Percentiles rank a stretch among this genome's conserved stretches.
Evolutionary conservation across 2,329 filamentous ascomycete species (phyloP).

Genomic region (Botrytis medusae): DNA sequence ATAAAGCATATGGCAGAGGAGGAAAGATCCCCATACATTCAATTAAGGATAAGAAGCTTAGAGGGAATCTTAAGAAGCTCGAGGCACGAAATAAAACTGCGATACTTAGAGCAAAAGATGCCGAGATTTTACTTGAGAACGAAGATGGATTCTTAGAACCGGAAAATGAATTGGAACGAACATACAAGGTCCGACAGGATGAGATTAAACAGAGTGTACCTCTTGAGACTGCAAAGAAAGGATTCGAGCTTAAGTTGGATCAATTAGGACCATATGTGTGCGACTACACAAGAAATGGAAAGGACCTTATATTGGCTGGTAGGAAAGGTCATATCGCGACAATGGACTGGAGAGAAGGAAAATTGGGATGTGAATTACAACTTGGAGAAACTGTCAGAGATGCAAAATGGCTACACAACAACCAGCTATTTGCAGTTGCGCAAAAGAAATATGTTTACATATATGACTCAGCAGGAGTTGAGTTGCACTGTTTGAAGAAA

Average conservation of each 20-base stretch:
- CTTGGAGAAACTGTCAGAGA: conserved; percentile 88
- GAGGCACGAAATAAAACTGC: conserved; percentile 84
- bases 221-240: conserved; percentile 84
- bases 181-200: conserved; percentile 87
- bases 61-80: conserved; percentile 72
- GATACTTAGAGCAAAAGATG: conserved; percentile 82
- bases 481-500: conserved; percentile 87
- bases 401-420: conserved; percentile 89
- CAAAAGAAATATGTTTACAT: conserved; percentile 98
- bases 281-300: conserved; percentile 88
- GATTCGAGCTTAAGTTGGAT: conserved; percentile 84
- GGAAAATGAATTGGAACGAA: conserved; percentile 84
- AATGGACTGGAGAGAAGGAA: conserved; percentile 94
- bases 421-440: conserved; percentile 89
- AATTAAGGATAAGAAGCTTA: conserved; percentile 87
- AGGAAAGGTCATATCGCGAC: conserved; percentile 93
- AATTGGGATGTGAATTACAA: conserved; percentile 87
- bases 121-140: conserved; percentile 91
- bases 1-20: conserved; percentile 82
- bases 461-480: conserved; percentile 87
- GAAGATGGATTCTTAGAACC: conserved; percentile 81
- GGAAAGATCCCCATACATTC: conserved; percentile 68
- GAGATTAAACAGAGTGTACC: conserved; percentile 75
- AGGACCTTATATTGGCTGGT: conserved; percentile 80
- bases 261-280: conserved; percentile 82